Conservation (phyloP, 2,329 filamentous ascomycete genomes). For the Madurella mycetomatis region DNA sequence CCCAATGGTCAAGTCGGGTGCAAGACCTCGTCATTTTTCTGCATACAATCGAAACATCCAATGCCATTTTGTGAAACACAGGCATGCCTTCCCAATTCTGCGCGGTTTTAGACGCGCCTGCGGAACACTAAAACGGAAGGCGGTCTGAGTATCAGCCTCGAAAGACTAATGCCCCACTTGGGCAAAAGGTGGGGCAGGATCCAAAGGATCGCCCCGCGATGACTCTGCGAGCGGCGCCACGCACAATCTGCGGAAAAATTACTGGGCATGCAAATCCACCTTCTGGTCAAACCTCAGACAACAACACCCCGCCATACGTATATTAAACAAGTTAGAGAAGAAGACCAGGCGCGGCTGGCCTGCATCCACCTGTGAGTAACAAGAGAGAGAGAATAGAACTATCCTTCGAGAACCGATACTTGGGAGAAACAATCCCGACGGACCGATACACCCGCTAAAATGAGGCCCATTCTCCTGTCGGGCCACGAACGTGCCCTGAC, state of each 20-base stretch:
- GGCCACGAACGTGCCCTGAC: slow-evolving; percentile 96
- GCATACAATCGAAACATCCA: no score
- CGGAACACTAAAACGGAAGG: slow-evolving; percentile 11
- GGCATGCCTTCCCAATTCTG: not conserved
- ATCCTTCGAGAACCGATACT: slow-evolving; percentile 1
- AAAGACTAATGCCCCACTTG: no score
- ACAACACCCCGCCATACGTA: slow-evolving; percentile 11
- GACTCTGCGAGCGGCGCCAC: slow-evolving; percentile 15
- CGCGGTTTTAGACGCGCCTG: not conserved
- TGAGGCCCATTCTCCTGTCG: slow-evolving; percentile 94
- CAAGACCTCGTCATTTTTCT: no score
- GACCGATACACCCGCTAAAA: slow-evolving; percentile 43
- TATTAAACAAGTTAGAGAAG: not conserved
- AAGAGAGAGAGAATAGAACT: not conserved
- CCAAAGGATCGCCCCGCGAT: slow-evolving; percentile 21
- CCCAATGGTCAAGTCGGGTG: no score
- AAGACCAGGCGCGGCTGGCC: slow-evolving; percentile 3
- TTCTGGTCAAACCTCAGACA: not conserved
- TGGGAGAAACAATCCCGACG: slow-evolving; percentile 1
- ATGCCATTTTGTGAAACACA: no score
- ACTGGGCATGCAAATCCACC: slow-evolving; percentile 22
- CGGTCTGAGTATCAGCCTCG: slow-evolving; percentile 4
- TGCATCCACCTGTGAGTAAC: slow-evolving; percentile 2
- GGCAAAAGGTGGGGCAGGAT: slow-evolving; percentile 4
- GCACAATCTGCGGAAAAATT: slow-evolving; percentile 28